These are phyloP conservation scores for Filobasidium wieringae DNA, from an alignment of 768 basidiomycete species.

Conservation along the genomic window DNA sequence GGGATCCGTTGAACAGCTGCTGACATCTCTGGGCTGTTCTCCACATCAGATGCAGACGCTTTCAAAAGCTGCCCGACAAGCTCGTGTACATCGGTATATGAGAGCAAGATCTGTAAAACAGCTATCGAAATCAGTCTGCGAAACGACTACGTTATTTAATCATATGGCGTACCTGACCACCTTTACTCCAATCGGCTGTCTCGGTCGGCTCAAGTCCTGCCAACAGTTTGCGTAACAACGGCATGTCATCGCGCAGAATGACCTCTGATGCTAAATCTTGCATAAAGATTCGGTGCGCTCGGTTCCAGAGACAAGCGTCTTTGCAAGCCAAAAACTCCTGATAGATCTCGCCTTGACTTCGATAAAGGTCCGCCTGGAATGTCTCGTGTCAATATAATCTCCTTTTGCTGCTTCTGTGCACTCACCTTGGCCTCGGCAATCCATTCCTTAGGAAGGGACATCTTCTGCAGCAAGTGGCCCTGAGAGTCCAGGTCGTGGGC, in stretches of 20 bases:
- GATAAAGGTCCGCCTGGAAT: slow-evolving; percentile 54
- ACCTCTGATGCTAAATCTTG: slow-evolving; percentile 80
- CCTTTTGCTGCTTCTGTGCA: neutral
- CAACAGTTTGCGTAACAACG: slow-evolving; percentile 60
- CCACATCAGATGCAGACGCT: neutral
- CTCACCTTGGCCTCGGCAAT: slow-evolving; percentile 76
- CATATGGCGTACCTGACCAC: slow-evolving; percentile 56
- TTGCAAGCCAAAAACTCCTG: slow-evolving; percentile 67
- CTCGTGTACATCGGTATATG: slow-evolving; percentile 23
- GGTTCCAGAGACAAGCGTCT: slow-evolving; percentile 54
- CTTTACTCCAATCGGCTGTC: slow-evolving; percentile 66
- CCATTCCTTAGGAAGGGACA: slow-evolving; percentile 75
- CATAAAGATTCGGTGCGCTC: slow-evolving; percentile 75
- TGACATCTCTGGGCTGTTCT: slow-evolving; percentile 3
- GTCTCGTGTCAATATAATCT: slow-evolving; percentile 3
- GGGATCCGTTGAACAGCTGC: slow-evolving; percentile 16
- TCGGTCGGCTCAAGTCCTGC: slow-evolving; percentile 49
- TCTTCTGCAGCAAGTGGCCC: slow-evolving; percentile 47
- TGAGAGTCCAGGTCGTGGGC: slow-evolving; percentile 18
- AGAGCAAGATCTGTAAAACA: slow-evolving; percentile 23
- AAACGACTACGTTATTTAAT: neutral
- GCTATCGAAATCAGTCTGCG: neutral
- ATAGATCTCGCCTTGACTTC: slow-evolving; percentile 52
- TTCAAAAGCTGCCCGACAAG: slow-evolving; percentile 15
- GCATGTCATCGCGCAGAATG: slow-evolving; percentile 55